A percentile compares a stretch with the other conserved stretches of the same genome.
These are phyloP conservation scores for Porcisia hertigi DNA, from an alignment of 208 protist species.

Conservation along the genomic window DNA sequence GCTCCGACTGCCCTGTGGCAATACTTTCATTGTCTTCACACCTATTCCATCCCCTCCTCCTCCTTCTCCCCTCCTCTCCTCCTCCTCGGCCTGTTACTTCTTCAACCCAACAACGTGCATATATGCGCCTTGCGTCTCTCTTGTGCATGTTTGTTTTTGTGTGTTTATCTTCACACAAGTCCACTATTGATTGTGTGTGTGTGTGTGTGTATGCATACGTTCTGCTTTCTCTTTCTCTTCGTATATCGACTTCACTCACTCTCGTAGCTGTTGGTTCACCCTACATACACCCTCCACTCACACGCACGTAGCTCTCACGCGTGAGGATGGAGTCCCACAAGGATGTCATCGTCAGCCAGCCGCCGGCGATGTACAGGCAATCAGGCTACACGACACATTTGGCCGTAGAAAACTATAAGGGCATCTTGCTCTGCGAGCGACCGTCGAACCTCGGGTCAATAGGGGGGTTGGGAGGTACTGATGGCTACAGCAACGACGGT, in stretches of 20 bases:
- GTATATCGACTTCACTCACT: neutral
- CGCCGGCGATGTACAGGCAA: conserved; percentile 73
- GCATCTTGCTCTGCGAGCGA: conserved; percentile 85
- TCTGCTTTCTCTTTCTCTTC: neutral
- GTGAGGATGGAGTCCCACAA: conserved; percentile 85
- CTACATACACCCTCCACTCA: conserved; percentile 1
- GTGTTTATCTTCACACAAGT: neutral
- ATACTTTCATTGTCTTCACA: too few relatives aligned
- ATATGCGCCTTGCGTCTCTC: too few relatives aligned
- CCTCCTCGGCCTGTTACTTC: too few relatives aligned
- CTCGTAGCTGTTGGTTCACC: neutral
- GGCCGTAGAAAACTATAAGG: conserved; percentile 91
- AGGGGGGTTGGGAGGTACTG: conserved; percentile 6
- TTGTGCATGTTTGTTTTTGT: too few relatives aligned
- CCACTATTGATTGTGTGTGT: neutral
- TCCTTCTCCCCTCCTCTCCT: too few relatives aligned
- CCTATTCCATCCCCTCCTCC: too few relatives aligned
- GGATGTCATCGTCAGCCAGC: conserved; percentile 89
- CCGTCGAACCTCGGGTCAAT: conserved; percentile 47
- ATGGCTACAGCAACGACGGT: neutral
- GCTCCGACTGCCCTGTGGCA: too few relatives aligned
- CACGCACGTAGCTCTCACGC: neutral
- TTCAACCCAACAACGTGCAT: too few relatives aligned
- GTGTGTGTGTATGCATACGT: neutral
- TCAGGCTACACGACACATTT: conserved; percentile 39